A percentile compares a stretch with the other conserved stretches of the same genome.
Evolutionary conservation across 345 rosid species (phyloP).

Genomic region (Populus nigra): DNA sequence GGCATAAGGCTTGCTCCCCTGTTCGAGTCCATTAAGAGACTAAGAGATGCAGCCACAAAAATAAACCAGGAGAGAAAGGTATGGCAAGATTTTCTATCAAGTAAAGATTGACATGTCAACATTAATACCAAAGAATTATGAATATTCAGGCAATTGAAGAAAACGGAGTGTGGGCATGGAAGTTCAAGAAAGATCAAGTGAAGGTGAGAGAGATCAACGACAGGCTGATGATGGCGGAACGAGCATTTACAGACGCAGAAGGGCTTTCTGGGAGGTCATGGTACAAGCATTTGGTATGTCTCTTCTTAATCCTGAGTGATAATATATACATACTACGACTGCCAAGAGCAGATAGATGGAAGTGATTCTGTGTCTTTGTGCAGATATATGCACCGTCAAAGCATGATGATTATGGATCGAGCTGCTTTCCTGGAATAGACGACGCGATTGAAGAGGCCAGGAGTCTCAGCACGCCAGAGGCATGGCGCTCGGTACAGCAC

Average conservation of each 20-base stretch:
- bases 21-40: constrained; percentile 54
- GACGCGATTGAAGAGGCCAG: constrained; percentile 66
- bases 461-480: constrained; percentile 40
- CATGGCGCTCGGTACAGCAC: constrained; percentile 70
- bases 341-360: not conserved
- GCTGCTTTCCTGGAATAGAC: constrained; percentile 68
- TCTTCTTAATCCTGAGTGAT: not conserved
- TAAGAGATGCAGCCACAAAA: constrained; percentile 49
- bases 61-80: constrained; percentile 56
- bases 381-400: constrained; percentile 71
- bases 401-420: constrained; percentile 74
- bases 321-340: too few species aligned
- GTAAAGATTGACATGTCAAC: not conserved
- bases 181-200: constrained; percentile 29
- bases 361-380: not conserved
- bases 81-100: constrained; percentile 1
- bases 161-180: constrained; percentile 35
- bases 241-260: constrained; percentile 69
- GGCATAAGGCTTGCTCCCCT: constrained; percentile 45
- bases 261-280: constrained; percentile 67
- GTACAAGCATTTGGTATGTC: constrained; percentile 72
- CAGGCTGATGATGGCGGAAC: constrained; percentile 74
- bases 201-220: constrained; percentile 67
- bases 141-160: constrained; percentile 38
- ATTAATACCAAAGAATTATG: constrained; percentile 9